Percentiles rank a stretch among this genome's conserved stretches.
Evolutionary conservation across 352 stramenopile species (phyloP).

Genomic region (Globisporangium acanthophoron): DNA sequence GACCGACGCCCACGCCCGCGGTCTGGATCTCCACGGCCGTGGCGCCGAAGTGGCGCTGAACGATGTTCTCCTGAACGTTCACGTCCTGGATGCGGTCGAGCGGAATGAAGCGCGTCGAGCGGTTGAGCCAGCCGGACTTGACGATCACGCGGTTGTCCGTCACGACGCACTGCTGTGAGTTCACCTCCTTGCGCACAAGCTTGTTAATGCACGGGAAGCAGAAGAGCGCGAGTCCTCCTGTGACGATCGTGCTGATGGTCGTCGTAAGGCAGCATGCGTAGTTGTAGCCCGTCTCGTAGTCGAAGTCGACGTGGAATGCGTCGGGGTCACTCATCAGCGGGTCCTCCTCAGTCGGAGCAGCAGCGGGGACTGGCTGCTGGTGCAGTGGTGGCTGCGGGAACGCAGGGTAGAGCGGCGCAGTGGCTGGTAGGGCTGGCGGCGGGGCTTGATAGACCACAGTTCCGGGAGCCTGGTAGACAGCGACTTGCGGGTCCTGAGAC

Average conservation of each 20-base stretch:
- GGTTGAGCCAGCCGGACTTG: conserved; percentile 33
- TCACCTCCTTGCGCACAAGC: conserved; percentile 22
- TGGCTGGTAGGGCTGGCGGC: not conserved
- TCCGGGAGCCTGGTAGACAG: not conserved
- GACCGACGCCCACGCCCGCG: conserved; percentile 13
- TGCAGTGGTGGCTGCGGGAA: not conserved
- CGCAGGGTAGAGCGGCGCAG: not conserved
- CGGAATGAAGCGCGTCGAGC: conserved; percentile 34
- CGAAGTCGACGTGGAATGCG: conserved; percentile 19
- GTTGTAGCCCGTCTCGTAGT: conserved; percentile 15
- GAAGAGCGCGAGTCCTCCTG: conserved; percentile 5
- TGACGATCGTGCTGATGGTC: conserved; percentile 5
- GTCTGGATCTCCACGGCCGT: conserved; percentile 40
- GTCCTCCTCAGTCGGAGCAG: not conserved
- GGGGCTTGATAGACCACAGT: not conserved
- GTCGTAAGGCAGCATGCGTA: conserved; percentile 12
- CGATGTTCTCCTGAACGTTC: conserved; percentile 30
- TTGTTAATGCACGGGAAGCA: conserved; percentile 12
- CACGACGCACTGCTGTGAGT: conserved; percentile 29
- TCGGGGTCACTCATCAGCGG: conserved; percentile 1
- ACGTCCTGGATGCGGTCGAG: conserved; percentile 45
- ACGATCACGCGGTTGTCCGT: conserved; percentile 32
- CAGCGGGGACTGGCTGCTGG: not conserved
- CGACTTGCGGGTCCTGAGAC: not conserved
- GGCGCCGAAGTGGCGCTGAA: conserved; percentile 29